phyloP scores from a whole-genome alignment of 2,329 filamentous ascomycete genomes.

The Colletotrichum sublineola region DNA sequence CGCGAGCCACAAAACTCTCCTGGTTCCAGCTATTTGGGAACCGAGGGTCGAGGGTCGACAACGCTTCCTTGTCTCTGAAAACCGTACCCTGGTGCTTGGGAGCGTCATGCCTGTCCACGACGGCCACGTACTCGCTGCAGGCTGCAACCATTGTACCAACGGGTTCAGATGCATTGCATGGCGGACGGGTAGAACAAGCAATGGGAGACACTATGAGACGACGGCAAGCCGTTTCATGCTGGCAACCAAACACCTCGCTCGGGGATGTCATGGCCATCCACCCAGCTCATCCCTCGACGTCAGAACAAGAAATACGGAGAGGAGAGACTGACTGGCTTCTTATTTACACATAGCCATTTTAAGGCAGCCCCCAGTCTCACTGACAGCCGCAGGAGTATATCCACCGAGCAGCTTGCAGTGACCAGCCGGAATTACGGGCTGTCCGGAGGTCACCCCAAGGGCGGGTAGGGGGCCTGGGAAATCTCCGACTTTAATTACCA shows the following conservation, averaged over 20 bases:
- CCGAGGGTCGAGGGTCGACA: slow-evolving; percentile 35
- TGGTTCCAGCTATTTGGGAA: slow-evolving; percentile 43
- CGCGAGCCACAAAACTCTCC: slow-evolving; percentile 44
- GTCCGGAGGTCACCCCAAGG: slow-evolving; percentile 23
- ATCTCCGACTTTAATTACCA: slow-evolving; percentile 12
- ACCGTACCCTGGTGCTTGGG: slow-evolving; percentile 35
- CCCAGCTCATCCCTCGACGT: slow-evolving; percentile 19
- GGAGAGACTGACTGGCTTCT: not conserved
- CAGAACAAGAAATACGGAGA: slow-evolving; percentile 11
- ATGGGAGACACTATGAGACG: slow-evolving; percentile 36
- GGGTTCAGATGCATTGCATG: slow-evolving; percentile 30
- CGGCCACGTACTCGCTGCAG: slow-evolving; percentile 40
- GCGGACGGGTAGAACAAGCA: slow-evolving; percentile 28
- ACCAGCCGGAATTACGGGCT: slow-evolving; percentile 14
- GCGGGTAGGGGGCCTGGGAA: not conserved
- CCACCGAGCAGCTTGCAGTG: slow-evolving; percentile 6
- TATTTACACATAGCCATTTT: not conserved
- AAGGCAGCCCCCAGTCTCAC: slow-evolving; percentile 25
- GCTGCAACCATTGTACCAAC: slow-evolving; percentile 36
- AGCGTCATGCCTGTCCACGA: slow-evolving; percentile 34
- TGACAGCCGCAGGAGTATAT: slow-evolving; percentile 15
- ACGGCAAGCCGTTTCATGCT: slow-evolving; percentile 18
- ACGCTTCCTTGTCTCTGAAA: slow-evolving; percentile 34
- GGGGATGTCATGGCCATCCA: not conserved
- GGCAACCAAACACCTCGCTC: slow-evolving; percentile 1